Conservation (phyloP, 2,329 filamentous ascomycete genomes). For the Dactylonectria macrodidyma region DNA sequence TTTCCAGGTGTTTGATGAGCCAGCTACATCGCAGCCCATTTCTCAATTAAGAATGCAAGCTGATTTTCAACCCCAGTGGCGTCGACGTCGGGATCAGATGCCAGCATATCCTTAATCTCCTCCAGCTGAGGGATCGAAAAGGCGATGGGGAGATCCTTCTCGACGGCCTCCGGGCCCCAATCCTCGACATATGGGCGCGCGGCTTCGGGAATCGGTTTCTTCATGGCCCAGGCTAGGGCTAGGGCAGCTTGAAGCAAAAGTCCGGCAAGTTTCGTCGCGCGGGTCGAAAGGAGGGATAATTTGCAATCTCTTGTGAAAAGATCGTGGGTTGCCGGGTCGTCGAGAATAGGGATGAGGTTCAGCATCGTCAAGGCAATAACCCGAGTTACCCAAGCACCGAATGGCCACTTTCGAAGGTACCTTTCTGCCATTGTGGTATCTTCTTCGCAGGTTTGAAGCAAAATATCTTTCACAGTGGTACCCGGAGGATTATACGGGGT, state of each 20-base stretch:
- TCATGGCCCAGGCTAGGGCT: constrained; percentile 2
- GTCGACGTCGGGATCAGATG: neutral
- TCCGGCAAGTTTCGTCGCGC: neutral
- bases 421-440: neutral
- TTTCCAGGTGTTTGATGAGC: no score
- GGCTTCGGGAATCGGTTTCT: constrained; percentile 1
- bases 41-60: neutral
- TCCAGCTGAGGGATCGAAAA: neutral
- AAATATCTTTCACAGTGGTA: neutral
- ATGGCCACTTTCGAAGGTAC: constrained; percentile 1
- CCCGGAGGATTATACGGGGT: neutral
- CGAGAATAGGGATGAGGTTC: neutral
- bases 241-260: neutral
- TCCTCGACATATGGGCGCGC: constrained; percentile 2
- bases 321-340: constrained; percentile 4
- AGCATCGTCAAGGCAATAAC: neutral
- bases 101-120: neutral
- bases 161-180: neutral
- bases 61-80: neutral
- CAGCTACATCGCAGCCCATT: neutral
- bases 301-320: neutral
- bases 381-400: neutral
- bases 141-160: neutral
- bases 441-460: neutral
- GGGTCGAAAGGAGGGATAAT: neutral